A percentile compares a stretch with the other conserved stretches of the same genome.
Evolutionary conservation across 805 yeast species (phyloP).

Genomic region (Kuraishia hungarica): DNA sequence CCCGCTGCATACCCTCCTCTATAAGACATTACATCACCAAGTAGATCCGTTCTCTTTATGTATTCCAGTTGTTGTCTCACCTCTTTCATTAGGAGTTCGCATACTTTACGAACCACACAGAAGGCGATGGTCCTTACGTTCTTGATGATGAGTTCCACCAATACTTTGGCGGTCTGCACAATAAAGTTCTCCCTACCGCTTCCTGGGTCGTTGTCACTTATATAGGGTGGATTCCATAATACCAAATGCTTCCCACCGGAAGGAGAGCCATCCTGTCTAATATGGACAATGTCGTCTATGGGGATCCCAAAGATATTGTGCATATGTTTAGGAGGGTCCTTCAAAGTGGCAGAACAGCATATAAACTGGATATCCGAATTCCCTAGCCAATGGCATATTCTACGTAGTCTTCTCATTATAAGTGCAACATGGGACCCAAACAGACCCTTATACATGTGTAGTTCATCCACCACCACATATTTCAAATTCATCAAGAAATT

Average conservation of each 20-base stretch:
- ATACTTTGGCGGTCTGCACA: constrained; percentile 64
- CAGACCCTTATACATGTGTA: constrained; percentile 82
- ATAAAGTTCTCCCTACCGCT: constrained; percentile 65
- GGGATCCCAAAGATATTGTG: constrained; percentile 62
- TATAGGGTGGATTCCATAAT: constrained; percentile 78
- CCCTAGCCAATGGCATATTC: constrained; percentile 50
- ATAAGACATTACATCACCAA: constrained; percentile 78
- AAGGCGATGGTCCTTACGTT: constrained; percentile 81
- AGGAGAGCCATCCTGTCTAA: constrained; percentile 84
- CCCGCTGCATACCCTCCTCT: constrained; percentile 89
- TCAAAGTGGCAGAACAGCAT: constrained; percentile 91
- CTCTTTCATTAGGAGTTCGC: constrained; percentile 84
- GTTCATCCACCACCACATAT: constrained; percentile 73
- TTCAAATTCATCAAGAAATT: constrained; percentile 55
- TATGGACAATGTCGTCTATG: constrained; percentile 38
- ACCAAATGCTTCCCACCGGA: constrained; percentile 66
- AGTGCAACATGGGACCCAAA: constrained; percentile 91
- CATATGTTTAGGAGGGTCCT: constrained; percentile 68
- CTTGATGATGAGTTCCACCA: constrained; percentile 54
- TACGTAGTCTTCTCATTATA: constrained; percentile 68
- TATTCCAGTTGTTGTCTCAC: constrained; percentile 48
- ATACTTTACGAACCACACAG: constrained; percentile 77
- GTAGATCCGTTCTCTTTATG: constrained; percentile 32
- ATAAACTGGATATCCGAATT: constrained; percentile 55
- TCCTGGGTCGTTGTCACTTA: constrained; percentile 48